These are phyloP conservation scores for Potentilla sterilis DNA, from an alignment of 306 rosid species.

Conservation along the genomic window DNA sequence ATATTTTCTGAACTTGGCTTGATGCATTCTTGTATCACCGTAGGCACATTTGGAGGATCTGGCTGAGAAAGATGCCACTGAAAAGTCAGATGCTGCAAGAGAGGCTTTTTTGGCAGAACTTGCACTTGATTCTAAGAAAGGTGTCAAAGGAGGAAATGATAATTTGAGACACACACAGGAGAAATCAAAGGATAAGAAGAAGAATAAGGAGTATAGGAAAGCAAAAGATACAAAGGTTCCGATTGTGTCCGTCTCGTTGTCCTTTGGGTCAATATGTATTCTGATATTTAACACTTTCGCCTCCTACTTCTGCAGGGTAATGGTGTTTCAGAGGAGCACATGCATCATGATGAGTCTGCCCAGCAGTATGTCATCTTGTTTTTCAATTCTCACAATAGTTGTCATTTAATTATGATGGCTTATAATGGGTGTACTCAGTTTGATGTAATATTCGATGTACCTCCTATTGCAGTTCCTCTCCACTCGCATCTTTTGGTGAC, in stretches of 20 bases:
- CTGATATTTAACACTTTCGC: constrained; percentile 11
- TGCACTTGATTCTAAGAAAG: constrained; percentile 83
- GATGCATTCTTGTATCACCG: constrained; percentile 12
- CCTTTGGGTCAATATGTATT: constrained; percentile 18
- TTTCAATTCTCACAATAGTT: constrained; percentile 21
- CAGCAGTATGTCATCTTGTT: constrained; percentile 44
- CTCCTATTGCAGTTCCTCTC: constrained; percentile 57
- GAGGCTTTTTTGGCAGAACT: constrained; percentile 97
- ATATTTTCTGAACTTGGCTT: constrained; percentile 19
- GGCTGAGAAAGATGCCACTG: constrained; percentile 92
- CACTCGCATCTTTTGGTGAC: constrained; percentile 48
- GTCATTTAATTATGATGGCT: constrained; percentile 23
- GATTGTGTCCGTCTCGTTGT: constrained; percentile 27
- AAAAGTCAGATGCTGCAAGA: constrained; percentile 92
- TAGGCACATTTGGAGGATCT: constrained; percentile 85
- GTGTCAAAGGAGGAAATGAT: constrained; percentile 68
- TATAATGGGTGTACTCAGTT: constrained; percentile 3
- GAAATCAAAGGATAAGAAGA: constrained; percentile 86
- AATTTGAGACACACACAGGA: constrained; percentile 56
- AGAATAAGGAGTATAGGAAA: constrained; percentile 73
- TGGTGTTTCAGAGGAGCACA: constrained; percentile 43
- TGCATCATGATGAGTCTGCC: constrained; percentile 36
- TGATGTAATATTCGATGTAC: constrained; percentile 24
- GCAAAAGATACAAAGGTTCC: constrained; percentile 78
- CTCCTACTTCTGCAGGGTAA: constrained; percentile 48